phyloP scores from a whole-genome alignment of 2,329 filamentous ascomycete species.

The Stemphylium lycopersici region DNA sequence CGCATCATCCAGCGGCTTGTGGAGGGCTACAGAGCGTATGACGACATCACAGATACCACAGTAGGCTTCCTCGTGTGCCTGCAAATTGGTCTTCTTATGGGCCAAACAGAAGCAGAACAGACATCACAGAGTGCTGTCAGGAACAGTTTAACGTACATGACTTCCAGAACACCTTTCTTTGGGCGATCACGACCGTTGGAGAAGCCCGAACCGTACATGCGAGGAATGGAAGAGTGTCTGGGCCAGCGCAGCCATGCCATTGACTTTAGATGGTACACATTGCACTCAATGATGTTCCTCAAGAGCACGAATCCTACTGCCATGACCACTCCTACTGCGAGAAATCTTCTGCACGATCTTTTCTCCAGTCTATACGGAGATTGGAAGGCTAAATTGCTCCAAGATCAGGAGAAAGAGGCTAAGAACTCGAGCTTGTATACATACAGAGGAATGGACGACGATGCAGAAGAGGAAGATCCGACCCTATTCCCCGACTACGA shows the following conservation, averaged over 20 bases:
- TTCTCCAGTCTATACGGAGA: slow-evolving; percentile 77
- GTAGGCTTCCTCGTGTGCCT: slow-evolving; percentile 81
- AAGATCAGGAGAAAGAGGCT: slow-evolving; percentile 77
- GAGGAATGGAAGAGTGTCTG: slow-evolving; percentile 28
- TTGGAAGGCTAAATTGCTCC: slow-evolving; percentile 78
- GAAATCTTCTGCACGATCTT: slow-evolving; percentile 64
- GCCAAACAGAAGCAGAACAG: slow-evolving; percentile 27
- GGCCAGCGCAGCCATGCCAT: slow-evolving; percentile 26
- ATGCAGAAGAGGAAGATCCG: slow-evolving; percentile 77
- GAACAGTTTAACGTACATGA: slow-evolving; percentile 34
- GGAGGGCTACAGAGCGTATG: slow-evolving; percentile 76
- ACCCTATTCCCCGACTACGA: slow-evolving; percentile 83
- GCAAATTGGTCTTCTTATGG: slow-evolving; percentile 73
- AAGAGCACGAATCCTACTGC: slow-evolving; percentile 30
- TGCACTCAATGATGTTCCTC: slow-evolving; percentile 35
- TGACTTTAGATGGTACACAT: slow-evolving; percentile 47
- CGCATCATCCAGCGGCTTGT: slow-evolving; percentile 74
- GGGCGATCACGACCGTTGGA: slow-evolving; percentile 22
- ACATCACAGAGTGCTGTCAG: slow-evolving; percentile 17
- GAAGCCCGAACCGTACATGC: slow-evolving; percentile 25
- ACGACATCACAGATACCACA: slow-evolving; percentile 80
- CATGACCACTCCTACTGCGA: slow-evolving; percentile 17
- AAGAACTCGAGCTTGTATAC: slow-evolving; percentile 79
- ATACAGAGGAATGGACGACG: slow-evolving; percentile 80
- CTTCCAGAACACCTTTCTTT: slow-evolving; percentile 42